Percentiles rank a stretch among this genome's conserved stretches.
These are phyloP conservation scores for Escallonia herrerae DNA, from an alignment of 129 eudicot genomes.

Conservation along the genomic window DNA sequence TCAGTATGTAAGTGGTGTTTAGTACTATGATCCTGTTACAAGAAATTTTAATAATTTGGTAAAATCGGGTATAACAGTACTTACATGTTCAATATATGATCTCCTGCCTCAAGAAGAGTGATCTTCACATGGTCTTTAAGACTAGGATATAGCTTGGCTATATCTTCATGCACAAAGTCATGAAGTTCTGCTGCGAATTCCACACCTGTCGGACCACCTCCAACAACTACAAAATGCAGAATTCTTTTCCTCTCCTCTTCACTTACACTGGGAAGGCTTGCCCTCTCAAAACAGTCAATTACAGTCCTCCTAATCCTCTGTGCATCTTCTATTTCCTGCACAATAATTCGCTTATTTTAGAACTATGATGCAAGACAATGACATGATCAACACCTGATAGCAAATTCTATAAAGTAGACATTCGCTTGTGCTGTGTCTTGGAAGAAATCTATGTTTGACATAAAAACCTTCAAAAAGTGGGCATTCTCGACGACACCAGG, in stretches of 20 bases:
- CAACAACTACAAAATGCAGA: conserved; percentile 80
- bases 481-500: conserved; percentile 86
- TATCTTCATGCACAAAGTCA: conserved; percentile 62
- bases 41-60: too few relatives aligned
- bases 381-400: background rate
- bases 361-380: background rate
- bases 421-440: too few relatives aligned
- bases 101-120: conserved; percentile 73
- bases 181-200: conserved; percentile 90
- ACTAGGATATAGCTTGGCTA: conserved; percentile 48
- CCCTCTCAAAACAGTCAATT: conserved; percentile 69
- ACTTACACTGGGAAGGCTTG: conserved; percentile 60
- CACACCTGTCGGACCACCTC: conserved; percentile 89
- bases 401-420: too few relatives aligned
- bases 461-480: conserved; percentile 60
- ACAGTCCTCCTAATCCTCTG: conserved; percentile 58
- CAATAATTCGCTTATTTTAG: background rate
- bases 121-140: conserved; percentile 40
- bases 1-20: too few relatives aligned
- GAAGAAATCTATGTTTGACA: background rate
- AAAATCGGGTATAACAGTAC: background rate
- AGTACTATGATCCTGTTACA: too few relatives aligned
- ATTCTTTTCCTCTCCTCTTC: conserved; percentile 65
- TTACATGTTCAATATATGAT: conserved; percentile 74
- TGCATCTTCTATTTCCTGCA: conserved; percentile 84